These are phyloP conservation scores for Pythium sukuiense DNA, from an alignment of 352 stramenopile species.

Conservation along the genomic window DNA sequence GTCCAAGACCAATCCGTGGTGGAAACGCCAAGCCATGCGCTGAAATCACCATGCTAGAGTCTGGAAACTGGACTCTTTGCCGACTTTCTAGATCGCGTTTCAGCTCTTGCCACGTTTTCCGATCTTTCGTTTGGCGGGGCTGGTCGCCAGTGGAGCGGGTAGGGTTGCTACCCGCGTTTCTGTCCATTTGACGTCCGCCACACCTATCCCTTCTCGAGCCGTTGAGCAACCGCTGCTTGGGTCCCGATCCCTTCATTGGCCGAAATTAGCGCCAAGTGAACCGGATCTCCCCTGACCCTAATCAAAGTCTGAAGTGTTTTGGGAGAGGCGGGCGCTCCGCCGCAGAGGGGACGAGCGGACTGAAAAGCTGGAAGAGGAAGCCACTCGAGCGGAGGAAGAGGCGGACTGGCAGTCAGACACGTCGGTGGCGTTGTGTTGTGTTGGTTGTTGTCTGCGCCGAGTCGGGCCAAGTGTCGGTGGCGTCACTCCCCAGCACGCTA, in stretches of 20 bases:
- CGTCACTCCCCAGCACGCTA: background rate
- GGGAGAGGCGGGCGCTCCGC: slow-evolving; percentile 7
- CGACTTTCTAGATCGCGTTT: slow-evolving; percentile 5
- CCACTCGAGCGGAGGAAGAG: slow-evolving; percentile 18
- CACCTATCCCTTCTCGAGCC: background rate
- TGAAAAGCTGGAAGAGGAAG: slow-evolving; percentile 11
- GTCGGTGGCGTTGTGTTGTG: slow-evolving; percentile 10
- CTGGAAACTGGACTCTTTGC: background rate
- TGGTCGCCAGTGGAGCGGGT: slow-evolving; percentile 14
- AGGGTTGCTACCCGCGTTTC: slow-evolving; percentile 6
- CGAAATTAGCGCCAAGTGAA: slow-evolving; percentile 10
- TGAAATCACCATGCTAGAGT: slow-evolving; percentile 1
- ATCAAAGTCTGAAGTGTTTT: slow-evolving; percentile 1
- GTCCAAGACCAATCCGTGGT: too few relatives aligned
- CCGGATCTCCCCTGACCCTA: slow-evolving; percentile 26
- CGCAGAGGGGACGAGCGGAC: slow-evolving; percentile 3
- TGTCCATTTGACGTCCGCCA: slow-evolving; percentile 13
- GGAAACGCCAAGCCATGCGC: background rate
- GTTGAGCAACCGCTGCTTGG: background rate
- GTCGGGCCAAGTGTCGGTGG: background rate
- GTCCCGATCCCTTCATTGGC: slow-evolving; percentile 9
- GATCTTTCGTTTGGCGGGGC: slow-evolving; percentile 6
- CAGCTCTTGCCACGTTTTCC: slow-evolving; percentile 4
- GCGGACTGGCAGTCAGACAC: slow-evolving; percentile 1
- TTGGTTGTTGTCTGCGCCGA: slow-evolving; percentile 1